Evolutionary conservation across 2,329 filamentous ascomycete genomes (phyloP), one percentile per base, ranked within the genome.

Genomic region (Chrysoporthe cubensis): DNA sequence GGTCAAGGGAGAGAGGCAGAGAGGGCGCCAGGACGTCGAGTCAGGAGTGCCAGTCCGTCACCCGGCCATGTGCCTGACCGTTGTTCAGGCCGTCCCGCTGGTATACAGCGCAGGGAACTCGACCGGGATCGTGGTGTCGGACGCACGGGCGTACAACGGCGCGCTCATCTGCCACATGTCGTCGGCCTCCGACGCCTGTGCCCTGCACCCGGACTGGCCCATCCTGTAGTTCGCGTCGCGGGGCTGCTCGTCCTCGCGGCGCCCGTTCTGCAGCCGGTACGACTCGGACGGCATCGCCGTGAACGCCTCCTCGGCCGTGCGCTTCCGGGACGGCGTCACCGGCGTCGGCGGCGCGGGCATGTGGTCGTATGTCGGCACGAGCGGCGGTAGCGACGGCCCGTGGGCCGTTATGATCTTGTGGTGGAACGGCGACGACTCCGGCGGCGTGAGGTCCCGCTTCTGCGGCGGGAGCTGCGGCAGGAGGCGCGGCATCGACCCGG

Each of bases 251-350:
- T 68, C 64, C 44, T 67, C 60, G 18, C 65, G 64, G n/a, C 68
- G 68, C 5, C 68, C 62, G 34, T 68, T 52, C 59, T 69, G 68
- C 46, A 62, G 34, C 11, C 68, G 62, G n/a, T 67, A 64, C 11
- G 64, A 44, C 32, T 69, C 68, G 9, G 56, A 46, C 40, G 63
- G 43, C 42, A 61, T 48, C 16, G 52, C 42, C 50, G 65, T 16
- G 59, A 67, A 65, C 11, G 68, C 68, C 16, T 69, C 68, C 2
- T 58, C 65, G 52, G 66, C 59, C 14, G 62, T 44, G 46, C 68
- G 68, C 68, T 69, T 69, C 58, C 66, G 57, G 1, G 52, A 64
- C 14, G 68, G 50, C 3, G 65, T 48, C 56, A 18, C 56, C 13
- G 57, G 44, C 21, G 50, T 58, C 3, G 26, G 57, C n/a, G 65